Evolutionary conservation across 1,284 basidiomycete genomes (phyloP), one percentile per base, ranked within the genome.

Genomic region (Malassezia sp.): DNA sequence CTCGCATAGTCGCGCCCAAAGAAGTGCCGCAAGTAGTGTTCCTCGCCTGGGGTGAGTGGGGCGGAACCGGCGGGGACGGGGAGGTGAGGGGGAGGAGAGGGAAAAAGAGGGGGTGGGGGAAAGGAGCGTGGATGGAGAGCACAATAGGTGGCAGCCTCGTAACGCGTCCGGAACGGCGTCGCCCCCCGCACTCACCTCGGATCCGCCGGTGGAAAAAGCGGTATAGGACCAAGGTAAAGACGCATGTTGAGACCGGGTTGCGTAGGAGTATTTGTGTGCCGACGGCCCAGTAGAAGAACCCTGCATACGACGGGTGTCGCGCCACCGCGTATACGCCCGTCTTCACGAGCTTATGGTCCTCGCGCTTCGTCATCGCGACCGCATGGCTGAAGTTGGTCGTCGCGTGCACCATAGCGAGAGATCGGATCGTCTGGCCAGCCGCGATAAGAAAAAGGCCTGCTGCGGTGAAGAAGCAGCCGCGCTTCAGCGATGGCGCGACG

Each of bases 211-310:
- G 78, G 72, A 99, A 97, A 75, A 97, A 97, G 38, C 78, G 75
- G 78, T 83, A 86, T 15, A 96, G 74, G 1, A 88, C 70, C 26
- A 78, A 56, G 14, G 73, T 56, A 54, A 80, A 89, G 2, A 79
- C 63, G 1, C 79, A 41, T 62, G 86, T 82, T 11, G 80, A 80
- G 20, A 89, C 31, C 0, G 85, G 78, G 69, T 97, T 97, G 60
- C 85, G 85, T 21, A 97, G 75, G 3, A 89, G 78, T n/a, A 97
- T 71, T 67, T 97, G 90, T 0, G 90, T 95, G 1, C 87, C 87
- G 24, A 97, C 62, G 0, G 89, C 90, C 91, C 91, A 97, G 71
- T 91, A 96, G 72, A 85, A 93, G 75, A 97, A 99, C 3, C 91
- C 93, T 0, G 85, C 79, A 61, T 99, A 99, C 0, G 89, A 93